phyloP scores from a whole-genome alignment of 768 basidiomycete species.

The Collybiopsis luxurians region DNA sequence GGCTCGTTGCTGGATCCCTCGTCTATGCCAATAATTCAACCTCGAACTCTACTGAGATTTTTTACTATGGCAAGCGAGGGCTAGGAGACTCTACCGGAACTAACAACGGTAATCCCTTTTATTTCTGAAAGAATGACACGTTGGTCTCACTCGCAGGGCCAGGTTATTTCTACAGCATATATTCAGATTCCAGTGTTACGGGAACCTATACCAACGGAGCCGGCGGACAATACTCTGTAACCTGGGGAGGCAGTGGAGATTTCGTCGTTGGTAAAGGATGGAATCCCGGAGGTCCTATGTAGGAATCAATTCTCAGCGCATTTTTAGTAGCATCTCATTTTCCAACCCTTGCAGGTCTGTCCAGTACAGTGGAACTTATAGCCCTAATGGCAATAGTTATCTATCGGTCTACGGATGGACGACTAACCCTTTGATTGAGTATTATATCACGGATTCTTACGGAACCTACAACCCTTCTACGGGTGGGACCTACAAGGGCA shows the following conservation, averaged over 20 bases:
- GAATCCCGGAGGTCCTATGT: neutral
- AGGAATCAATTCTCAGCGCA: neutral
- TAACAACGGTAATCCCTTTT: no score
- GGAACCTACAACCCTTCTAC: slow-evolving; percentile 36
- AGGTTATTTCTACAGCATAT: no score
- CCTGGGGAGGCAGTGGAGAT: neutral
- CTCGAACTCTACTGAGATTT: no score
- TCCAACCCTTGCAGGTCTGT: slow-evolving; percentile 25
- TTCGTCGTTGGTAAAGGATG: neutral
- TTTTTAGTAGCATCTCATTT: neutral
- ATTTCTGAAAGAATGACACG: no score
- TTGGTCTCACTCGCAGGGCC: no score
- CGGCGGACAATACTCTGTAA: neutral
- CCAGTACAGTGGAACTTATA: slow-evolving; percentile 32
- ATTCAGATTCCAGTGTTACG: neutral
- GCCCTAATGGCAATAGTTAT: slow-evolving; percentile 38
- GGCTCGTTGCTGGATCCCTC: no score
- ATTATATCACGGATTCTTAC: slow-evolving; percentile 43
- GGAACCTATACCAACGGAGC: neutral
- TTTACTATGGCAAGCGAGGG: no score
- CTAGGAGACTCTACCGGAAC: no score
- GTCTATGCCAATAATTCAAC: no score
- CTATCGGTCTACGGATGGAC: slow-evolving; percentile 48
- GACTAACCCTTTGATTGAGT: slow-evolving; percentile 34
- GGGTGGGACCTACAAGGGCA: slow-evolving; percentile 30